These are phyloP conservation scores for Paramecium sonneborni DNA, from an alignment of 73 alveolate species.

Conservation along the genomic window DNA sequence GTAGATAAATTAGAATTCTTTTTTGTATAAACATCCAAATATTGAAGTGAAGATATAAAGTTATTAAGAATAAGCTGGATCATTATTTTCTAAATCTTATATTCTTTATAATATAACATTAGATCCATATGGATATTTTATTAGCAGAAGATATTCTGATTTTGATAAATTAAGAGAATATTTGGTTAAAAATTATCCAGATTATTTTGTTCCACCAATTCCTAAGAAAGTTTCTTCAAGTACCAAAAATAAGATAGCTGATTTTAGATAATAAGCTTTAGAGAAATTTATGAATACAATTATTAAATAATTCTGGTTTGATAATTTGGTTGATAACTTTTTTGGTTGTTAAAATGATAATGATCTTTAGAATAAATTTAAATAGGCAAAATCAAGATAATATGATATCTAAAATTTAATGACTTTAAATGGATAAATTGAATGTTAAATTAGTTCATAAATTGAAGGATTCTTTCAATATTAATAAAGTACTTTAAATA, in stretches of 20 bases:
- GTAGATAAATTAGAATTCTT: not conserved
- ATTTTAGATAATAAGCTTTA: not conserved
- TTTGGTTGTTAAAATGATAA: slow-evolving; percentile 15
- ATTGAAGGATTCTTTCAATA: not conserved
- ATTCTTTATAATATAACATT: not conserved
- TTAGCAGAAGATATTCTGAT: slow-evolving; percentile 42
- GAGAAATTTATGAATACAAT: slow-evolving; percentile 12
- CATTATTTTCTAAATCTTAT: not conserved
- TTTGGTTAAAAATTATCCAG: slow-evolving; percentile 31
- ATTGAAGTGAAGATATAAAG: not conserved
- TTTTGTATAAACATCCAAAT: slow-evolving; percentile 32
- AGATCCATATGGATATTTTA: slow-evolving; percentile 4
- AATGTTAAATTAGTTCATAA: slow-evolving; percentile 22
- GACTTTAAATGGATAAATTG: slow-evolving; percentile 25
- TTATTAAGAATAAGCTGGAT: not conserved
- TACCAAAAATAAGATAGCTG: not conserved
- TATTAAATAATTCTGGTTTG: slow-evolving; percentile 27
- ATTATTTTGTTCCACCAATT: slow-evolving; percentile 29
- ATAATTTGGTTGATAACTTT: not conserved
- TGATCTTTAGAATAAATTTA: not conserved
- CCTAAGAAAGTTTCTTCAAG: slow-evolving; percentile 34
- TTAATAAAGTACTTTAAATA: not conserved
- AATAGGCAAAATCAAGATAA: not conserved
- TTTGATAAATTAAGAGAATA: slow-evolving; percentile 50
- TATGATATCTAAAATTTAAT: not conserved